A percentile compares a stretch with the other conserved stretches of the same genome.
These are phyloP conservation scores for Martiniozyma asiatica DNA, from an alignment of 1,139 yeast genomes.

Conservation along the genomic window DNA sequence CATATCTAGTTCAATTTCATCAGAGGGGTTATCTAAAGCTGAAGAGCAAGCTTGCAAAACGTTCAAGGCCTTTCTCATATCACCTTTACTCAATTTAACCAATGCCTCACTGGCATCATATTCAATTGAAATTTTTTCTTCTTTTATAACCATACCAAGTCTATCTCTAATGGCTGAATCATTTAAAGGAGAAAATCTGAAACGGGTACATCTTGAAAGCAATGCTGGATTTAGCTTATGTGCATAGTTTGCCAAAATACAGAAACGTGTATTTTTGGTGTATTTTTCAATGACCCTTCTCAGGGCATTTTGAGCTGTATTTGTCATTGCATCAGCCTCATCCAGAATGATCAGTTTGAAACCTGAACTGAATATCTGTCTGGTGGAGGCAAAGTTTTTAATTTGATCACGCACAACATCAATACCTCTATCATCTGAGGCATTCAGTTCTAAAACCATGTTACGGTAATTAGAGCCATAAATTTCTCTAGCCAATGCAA, in stretches of 20 bases:
- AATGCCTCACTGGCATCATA: conserved; percentile 56
- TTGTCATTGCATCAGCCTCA: conserved; percentile 99
- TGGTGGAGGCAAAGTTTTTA: conserved; percentile 76
- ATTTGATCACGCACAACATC: conserved; percentile 79
- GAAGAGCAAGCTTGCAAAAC: conserved; percentile 92
- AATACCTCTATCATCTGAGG: conserved; percentile 79
- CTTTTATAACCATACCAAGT: conserved; percentile 52
- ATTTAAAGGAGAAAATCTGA: conserved; percentile 78
- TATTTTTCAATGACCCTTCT: conserved; percentile 88
- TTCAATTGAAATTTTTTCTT: conserved; percentile 50
- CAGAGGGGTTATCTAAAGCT: conserved; percentile 35
- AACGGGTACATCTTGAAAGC: conserved; percentile 87
- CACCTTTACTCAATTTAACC: conserved; percentile 69
- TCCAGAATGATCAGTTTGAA: conserved; percentile 87
- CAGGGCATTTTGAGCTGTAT: conserved; percentile 90
- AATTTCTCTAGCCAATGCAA: conserved; percentile 84
- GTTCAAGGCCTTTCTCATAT: conserved; percentile 91
- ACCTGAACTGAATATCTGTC: conserved; percentile 74
- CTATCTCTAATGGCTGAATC: conserved; percentile 57
- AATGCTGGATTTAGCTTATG: conserved; percentile 94
- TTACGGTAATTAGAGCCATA: conserved; percentile 75
- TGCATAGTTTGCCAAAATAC: conserved; percentile 91
- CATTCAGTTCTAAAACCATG: conserved; percentile 86
- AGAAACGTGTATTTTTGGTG: conserved; percentile 89
- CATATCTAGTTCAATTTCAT: conserved; percentile 55